These are phyloP conservation scores for Rossbeevera mucosa DNA, from an alignment of 768 basidiomycete species.

Conservation along the genomic window DNA sequence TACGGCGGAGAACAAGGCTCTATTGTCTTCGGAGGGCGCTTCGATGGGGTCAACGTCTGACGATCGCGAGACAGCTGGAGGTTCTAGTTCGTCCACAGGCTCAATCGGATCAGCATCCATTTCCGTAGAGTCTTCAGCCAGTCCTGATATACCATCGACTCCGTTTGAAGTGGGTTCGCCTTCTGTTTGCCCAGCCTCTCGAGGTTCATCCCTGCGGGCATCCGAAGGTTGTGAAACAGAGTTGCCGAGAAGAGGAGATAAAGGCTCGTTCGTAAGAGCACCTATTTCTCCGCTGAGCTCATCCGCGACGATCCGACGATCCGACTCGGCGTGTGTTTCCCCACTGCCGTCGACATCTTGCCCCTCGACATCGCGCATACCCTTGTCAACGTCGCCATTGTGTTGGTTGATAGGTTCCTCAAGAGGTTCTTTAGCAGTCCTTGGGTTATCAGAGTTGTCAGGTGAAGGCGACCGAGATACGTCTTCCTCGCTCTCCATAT, in stretches of 20 bases:
- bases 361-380: background rate
- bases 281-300: slow-evolving; percentile 1
- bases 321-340: slow-evolving; percentile 19
- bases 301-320: slow-evolving; percentile 16
- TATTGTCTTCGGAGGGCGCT: slow-evolving; percentile 4
- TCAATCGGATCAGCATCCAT: slow-evolving; percentile 40
- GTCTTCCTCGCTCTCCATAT: slow-evolving; percentile 35
- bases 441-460: slow-evolving; percentile 30
- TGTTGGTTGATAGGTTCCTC: background rate
- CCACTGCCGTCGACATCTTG: slow-evolving; percentile 12
- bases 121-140: background rate
- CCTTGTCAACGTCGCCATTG: slow-evolving; percentile 7
- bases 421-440: slow-evolving; percentile 13
- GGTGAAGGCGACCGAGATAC: slow-evolving; percentile 13
- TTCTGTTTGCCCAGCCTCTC: slow-evolving; percentile 6
- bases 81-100: slow-evolving; percentile 35
- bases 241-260: background rate
- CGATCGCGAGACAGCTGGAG: slow-evolving; percentile 4
- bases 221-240: background rate
- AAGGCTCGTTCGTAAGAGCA: background rate
- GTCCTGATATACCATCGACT: background rate
- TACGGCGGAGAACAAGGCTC: background rate
- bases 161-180: slow-evolving; percentile 12
- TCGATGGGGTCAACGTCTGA: slow-evolving; percentile 32
- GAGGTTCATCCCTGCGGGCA: background rate